Evolutionary conservation across 345 rosid species (phyloP).

Genomic region (Ceriops tagal): DNA sequence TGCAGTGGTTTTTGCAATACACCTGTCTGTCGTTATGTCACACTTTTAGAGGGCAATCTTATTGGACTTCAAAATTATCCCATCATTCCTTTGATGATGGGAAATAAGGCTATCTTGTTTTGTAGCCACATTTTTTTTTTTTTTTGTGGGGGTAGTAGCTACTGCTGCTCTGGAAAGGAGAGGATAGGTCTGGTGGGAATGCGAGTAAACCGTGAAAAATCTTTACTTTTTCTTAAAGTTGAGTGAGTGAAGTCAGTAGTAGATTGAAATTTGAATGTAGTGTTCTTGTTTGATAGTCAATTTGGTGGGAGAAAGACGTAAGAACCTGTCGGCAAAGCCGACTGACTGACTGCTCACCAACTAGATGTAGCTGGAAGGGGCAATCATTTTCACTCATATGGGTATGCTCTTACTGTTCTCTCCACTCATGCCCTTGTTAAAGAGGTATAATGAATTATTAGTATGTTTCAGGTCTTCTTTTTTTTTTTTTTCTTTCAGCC

Average conservation of each 20-base stretch:
- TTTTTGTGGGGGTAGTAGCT: background rate
- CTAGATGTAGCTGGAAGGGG: conserved; percentile 16
- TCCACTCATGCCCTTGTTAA: conserved; percentile 25
- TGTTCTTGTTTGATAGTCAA: conserved; percentile 20
- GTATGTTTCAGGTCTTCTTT: conserved; percentile 24
- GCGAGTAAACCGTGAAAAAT: background rate
- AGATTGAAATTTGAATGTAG: conserved; percentile 5
- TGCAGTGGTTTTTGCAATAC: conserved; percentile 4
- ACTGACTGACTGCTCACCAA: conserved; percentile 43
- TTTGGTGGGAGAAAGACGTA: conserved; percentile 22
- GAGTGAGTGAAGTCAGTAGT: conserved; percentile 1
- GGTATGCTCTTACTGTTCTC: conserved; percentile 30
- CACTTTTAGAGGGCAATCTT: conserved; percentile 3
- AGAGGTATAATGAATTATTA: conserved; percentile 30
- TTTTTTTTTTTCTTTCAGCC: conserved; percentile 20
- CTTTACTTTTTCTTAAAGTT: background rate
- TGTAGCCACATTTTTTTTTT: background rate
- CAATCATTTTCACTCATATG: conserved; percentile 24
- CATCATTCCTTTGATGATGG: background rate
- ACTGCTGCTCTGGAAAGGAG: too few relatives aligned
- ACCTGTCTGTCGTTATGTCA: background rate
- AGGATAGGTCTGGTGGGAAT: too few relatives aligned
- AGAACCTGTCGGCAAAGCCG: conserved; percentile 28
- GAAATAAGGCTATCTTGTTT: background rate
- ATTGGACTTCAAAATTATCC: background rate